Evolutionary conservation across 345 rosid species (phyloP).

Genomic region (Arabidopsis thaliana): TAIR10.1 NC_003074.8:16940501-16941000

Average conservation of each 20-base stretch:
- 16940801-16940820: neutral
- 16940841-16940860: neutral
- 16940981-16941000: neutral
- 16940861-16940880: neutral
- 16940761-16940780: neutral
- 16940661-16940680: slow-evolving; percentile 1
- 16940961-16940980: neutral
- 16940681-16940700: slow-evolving; percentile 13
- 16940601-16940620: slow-evolving; percentile 24
- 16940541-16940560: neutral
- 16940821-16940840: neutral
- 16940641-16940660: slow-evolving; percentile 11
- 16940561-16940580: slow-evolving; percentile 2
- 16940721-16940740: slow-evolving; percentile 18
- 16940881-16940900: neutral
- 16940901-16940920: neutral
- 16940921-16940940: neutral
- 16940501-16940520: slow-evolving; percentile 5
- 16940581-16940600: slow-evolving; percentile 11
- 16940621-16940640: slow-evolving; percentile 4
- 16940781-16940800: neutral
- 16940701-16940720: slow-evolving; percentile 2
- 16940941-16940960: no score
- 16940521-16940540: slow-evolving; percentile 2
- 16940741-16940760: neutral